phyloP scores from a whole-genome alignment of 129 eudicot genomes.

The Scalesia atractyloides region DNA sequence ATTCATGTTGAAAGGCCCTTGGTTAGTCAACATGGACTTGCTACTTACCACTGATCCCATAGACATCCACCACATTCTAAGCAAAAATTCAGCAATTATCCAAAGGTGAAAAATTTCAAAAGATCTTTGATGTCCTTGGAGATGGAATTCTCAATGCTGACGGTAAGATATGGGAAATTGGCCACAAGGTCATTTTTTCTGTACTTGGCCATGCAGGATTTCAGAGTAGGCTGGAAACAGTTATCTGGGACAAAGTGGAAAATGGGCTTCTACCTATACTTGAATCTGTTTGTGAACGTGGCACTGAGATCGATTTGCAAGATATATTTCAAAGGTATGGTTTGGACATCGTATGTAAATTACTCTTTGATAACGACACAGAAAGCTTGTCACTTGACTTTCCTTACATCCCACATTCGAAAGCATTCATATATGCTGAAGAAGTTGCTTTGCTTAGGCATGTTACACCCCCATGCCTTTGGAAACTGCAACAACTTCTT shows the following conservation, averaged over 20 bases:
- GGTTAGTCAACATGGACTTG: neutral
- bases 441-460: constrained; percentile 41
- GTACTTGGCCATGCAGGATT: neutral
- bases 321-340: constrained; percentile 44
- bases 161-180: neutral
- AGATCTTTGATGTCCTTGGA: neutral
- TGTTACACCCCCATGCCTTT: constrained; percentile 23
- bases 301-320: constrained; percentile 24
- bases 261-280: constrained; percentile 33
- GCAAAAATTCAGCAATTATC: constrained; percentile 7
- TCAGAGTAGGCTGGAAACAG: neutral
- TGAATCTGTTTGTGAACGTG: neutral
- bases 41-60: neutral
- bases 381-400: constrained; percentile 20
- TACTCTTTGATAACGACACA: constrained; percentile 39
- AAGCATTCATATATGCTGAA: constrained; percentile 27
- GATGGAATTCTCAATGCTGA: neutral
- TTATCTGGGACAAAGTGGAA: neutral
- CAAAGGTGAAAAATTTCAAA: neutral
- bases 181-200: neutral
- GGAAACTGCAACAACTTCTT: constrained; percentile 46
- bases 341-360: constrained; percentile 30
- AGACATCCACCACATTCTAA: constrained; percentile 3
- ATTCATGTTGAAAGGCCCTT: constrained; percentile 13
- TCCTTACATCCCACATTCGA: constrained; percentile 24